Evolutionary conservation across 164 flowering plant genomes (phyloP).

Genomic region (Magnolia sinica): DNA sequence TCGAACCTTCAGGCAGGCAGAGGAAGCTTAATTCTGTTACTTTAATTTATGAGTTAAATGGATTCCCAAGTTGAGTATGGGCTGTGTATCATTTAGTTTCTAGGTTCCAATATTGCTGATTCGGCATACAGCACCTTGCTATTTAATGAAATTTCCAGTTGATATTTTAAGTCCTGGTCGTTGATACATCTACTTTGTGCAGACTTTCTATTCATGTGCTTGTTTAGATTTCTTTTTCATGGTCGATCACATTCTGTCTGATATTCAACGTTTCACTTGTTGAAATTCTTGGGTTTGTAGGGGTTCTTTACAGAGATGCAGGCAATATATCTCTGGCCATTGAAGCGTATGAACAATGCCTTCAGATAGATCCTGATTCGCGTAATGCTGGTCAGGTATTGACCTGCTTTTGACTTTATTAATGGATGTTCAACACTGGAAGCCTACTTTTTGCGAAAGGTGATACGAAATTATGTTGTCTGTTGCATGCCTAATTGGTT

Average conservation of each 20-base stretch:
- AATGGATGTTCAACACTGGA: background rate
- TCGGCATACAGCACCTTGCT: background rate
- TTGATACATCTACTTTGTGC: no score
- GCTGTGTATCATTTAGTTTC: background rate
- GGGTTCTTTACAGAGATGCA: constrained; percentile 98
- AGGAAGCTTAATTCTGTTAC: no score
- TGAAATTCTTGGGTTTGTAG: constrained; percentile 33
- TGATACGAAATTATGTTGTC: background rate
- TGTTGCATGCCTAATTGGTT: background rate
- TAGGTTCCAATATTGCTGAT: background rate
- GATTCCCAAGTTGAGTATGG: no score
- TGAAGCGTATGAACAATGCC: constrained; percentile 96
- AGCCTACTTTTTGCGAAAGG: background rate
- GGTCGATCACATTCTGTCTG: background rate
- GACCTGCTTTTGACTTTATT: background rate
- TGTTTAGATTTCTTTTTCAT: background rate
- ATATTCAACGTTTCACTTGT: background rate
- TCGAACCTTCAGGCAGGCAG: no score
- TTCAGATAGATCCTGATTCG: constrained; percentile 96
- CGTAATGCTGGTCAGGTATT: constrained; percentile 99
- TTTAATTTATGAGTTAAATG: no score
- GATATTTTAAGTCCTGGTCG: background rate
- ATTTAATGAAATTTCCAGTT: background rate
- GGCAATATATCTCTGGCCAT: constrained; percentile 83
- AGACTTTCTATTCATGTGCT: background rate